These are phyloP conservation scores for Zopfochytrium polystomum DNA, from an alignment of 371 early-diverging fungal genomes.

Conservation along the genomic window DNA sequence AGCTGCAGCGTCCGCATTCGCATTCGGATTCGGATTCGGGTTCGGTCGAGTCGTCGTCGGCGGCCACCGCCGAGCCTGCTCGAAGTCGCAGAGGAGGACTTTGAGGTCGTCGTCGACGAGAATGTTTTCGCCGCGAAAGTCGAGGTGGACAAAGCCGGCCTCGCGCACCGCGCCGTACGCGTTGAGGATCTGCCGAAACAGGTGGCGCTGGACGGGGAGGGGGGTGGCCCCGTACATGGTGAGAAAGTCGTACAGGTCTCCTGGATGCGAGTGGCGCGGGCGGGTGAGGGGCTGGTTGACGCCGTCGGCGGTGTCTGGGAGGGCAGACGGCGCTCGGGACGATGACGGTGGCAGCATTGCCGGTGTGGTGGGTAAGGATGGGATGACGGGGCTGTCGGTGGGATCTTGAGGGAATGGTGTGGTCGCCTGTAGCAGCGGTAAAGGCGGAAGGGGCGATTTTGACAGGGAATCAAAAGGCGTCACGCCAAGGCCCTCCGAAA, in stretches of 20 bases:
- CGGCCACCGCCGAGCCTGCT: slow-evolving; percentile 35
- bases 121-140: slow-evolving; percentile 36
- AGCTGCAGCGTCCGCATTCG: slow-evolving; percentile 2
- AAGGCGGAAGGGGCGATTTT: no score
- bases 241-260: slow-evolving; percentile 35
- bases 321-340: not conserved
- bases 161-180: slow-evolving; percentile 18
- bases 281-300: slow-evolving; percentile 12
- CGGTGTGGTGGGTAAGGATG: no score
- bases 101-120: slow-evolving; percentile 26
- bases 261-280: slow-evolving; percentile 33
- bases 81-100: slow-evolving; percentile 32
- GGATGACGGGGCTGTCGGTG: no score
- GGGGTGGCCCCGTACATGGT: slow-evolving; percentile 28
- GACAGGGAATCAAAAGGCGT: no score
- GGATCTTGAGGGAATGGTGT: no score
- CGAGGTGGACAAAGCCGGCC: slow-evolving; percentile 26
- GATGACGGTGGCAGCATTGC: no score
- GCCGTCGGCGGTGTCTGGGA: slow-evolving; percentile 1
- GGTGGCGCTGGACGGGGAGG: slow-evolving; percentile 21
- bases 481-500: no score
- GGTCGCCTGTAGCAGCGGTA: no score
- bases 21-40: no score
- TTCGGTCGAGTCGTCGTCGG: no score
- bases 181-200: slow-evolving; percentile 24